phyloP scores from a whole-genome alignment of 768 basidiomycete genomes.

The Russula sp. region DNA sequence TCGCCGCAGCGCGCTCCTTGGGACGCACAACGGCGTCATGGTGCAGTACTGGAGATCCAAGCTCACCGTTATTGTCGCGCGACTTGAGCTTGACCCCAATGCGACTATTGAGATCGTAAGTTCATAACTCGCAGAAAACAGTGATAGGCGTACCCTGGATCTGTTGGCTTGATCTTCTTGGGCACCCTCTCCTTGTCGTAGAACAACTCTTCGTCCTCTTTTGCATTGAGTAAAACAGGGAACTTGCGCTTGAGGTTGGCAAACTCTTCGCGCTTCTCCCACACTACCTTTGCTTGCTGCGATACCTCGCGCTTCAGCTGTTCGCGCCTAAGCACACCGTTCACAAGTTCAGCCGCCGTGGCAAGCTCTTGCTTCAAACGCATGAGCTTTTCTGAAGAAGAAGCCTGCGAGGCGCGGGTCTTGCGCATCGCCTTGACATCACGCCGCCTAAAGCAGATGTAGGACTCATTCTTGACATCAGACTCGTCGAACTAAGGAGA shows the following conservation, averaged over 20 bases:
- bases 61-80: slow-evolving; percentile 35
- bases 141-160: slow-evolving; percentile 24
- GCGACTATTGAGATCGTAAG: slow-evolving; percentile 29
- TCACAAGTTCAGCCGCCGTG: slow-evolving; percentile 66
- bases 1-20: slow-evolving; percentile 53
- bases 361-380: slow-evolving; percentile 73
- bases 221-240: slow-evolving; percentile 50
- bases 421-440: slow-evolving; percentile 93
- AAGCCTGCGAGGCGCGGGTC: slow-evolving; percentile 85
- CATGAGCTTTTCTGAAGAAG: slow-evolving; percentile 81
- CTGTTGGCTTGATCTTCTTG: slow-evolving; percentile 47
- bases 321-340: slow-evolving; percentile 64
- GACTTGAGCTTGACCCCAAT: slow-evolving; percentile 46
- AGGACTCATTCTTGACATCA: slow-evolving; percentile 85
- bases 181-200: slow-evolving; percentile 61
- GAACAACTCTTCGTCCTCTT: slow-evolving; percentile 59
- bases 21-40: slow-evolving; percentile 51
- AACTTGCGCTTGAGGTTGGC: slow-evolving; percentile 76
- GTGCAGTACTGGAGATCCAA: slow-evolving; percentile 35
- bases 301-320: slow-evolving; percentile 61
- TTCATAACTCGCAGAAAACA: not conserved
- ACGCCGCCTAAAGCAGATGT: slow-evolving; percentile 93
- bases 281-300: slow-evolving; percentile 54
- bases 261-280: slow-evolving; percentile 70
- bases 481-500: slow-evolving; percentile 70